These are phyloP conservation scores for Chenopodium formosanum DNA, from an alignment of 148 eudicot genomes.

Conservation along the genomic window DNA sequence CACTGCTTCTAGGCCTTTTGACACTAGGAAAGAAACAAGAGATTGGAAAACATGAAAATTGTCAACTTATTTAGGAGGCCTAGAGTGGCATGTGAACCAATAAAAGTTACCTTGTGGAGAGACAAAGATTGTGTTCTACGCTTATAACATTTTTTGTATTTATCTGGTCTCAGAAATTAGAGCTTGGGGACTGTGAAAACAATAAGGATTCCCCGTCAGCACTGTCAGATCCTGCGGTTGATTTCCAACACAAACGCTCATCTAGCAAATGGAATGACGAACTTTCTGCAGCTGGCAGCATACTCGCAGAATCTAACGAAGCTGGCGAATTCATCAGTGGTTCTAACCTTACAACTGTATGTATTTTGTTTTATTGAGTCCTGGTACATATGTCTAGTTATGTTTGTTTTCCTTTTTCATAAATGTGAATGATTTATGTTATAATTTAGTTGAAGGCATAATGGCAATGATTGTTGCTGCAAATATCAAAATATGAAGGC, in stretches of 20 bases:
- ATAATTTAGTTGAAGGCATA: not conserved
- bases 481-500: not conserved
- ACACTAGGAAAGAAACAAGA: not conserved
- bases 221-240: constrained; percentile 43
- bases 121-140: not conserved
- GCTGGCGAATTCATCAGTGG: constrained; percentile 51
- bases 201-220: constrained; percentile 54
- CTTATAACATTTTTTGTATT: constrained; percentile 1
- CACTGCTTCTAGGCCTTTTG: not conserved
- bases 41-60: not conserved
- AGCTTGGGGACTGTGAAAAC: constrained; percentile 52
- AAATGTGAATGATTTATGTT: not conserved
- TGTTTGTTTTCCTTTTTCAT: not conserved
- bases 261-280: constrained; percentile 68
- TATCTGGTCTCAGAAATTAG: constrained; percentile 51
- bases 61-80: not conserved
- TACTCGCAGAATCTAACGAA: constrained; percentile 68
- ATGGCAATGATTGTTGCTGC: not conserved
- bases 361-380: constrained; percentile 7
- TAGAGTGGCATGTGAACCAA: not conserved
- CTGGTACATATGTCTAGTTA: not conserved
- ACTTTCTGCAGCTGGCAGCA: constrained; percentile 63
- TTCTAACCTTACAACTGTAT: constrained; percentile 53
- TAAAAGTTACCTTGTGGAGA: not conserved
- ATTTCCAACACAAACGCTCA: constrained; percentile 51